Evolutionary conservation across 148 eudicot genomes (phyloP).

Genomic region (Talinum fruticosum): DNA sequence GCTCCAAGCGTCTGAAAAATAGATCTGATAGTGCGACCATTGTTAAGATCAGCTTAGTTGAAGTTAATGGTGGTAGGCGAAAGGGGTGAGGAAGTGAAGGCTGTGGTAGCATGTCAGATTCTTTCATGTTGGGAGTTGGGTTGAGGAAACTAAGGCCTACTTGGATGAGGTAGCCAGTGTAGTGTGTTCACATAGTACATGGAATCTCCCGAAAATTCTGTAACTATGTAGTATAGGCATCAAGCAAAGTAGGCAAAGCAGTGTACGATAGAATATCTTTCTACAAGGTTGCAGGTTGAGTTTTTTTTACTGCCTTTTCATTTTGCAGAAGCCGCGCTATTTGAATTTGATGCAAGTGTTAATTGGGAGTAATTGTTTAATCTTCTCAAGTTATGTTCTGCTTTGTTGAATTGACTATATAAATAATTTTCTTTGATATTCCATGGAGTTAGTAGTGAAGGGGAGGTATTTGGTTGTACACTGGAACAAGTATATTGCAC

Average conservation of each 20-base stretch:
- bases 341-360: not conserved
- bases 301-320: not conserved
- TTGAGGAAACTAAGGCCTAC: not conserved
- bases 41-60: not conserved
- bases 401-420: not conserved
- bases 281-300: not conserved
- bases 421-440: not conserved
- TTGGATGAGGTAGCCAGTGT: too few relatives aligned
- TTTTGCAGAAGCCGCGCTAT: not conserved
- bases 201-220: not conserved
- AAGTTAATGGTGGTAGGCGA: too few relatives aligned
- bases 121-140: not conserved
- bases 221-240: not conserved
- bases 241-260: too few relatives aligned
- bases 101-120: not conserved
- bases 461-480: too few relatives aligned
- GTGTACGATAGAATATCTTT: not conserved
- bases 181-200: too few relatives aligned
- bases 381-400: not conserved
- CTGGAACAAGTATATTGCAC: too few relatives aligned
- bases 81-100: too few relatives aligned
- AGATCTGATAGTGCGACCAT: not conserved
- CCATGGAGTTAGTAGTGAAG: not conserved
- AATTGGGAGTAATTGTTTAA: not conserved
- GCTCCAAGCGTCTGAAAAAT: not conserved